phyloP scores from a whole-genome alignment of 2,329 filamentous ascomycete species.

The Pseudogymnoascus sp. region DNA sequence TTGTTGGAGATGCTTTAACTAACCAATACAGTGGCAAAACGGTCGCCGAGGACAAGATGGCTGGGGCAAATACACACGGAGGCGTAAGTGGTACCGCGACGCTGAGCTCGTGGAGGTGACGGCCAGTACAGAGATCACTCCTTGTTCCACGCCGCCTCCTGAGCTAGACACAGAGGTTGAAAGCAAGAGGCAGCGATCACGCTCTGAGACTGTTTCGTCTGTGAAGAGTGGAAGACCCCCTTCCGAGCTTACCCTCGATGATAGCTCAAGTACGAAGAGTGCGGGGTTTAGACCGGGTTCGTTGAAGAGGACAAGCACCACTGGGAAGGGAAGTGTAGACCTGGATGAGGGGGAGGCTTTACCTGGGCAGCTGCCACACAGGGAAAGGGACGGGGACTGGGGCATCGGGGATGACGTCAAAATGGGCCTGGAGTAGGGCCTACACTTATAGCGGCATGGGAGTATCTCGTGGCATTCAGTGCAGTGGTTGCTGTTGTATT shows the following conservation, averaged over 20 bases:
- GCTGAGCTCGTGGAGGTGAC: conserved; percentile 80
- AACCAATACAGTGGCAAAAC: conserved; percentile 66
- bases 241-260: conserved; percentile 4
- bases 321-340: conserved; percentile 15
- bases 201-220: neutral
- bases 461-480: conserved; percentile 17
- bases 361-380: conserved; percentile 47
- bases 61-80: conserved; percentile 89
- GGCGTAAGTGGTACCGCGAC: conserved; percentile 93
- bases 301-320: conserved; percentile 16
- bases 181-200: neutral
- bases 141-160: conserved; percentile 31
- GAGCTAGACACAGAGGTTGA: neutral
- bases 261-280: conserved; percentile 14
- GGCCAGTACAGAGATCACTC: conserved; percentile 38
- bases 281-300: conserved; percentile 16
- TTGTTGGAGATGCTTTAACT: neutral
- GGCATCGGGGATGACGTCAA: conserved; percentile 76
- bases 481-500: neutral
- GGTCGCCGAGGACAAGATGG: conserved; percentile 78
- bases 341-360: conserved; percentile 35
- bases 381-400: conserved; percentile 57
- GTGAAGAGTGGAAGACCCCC: neutral
- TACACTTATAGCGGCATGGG: neutral
- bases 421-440: conserved; percentile 66